phyloP scores from a whole-genome alignment of 1,284 basidiomycete genomes.

The Rhodotorula mucilaginosa region DNA sequence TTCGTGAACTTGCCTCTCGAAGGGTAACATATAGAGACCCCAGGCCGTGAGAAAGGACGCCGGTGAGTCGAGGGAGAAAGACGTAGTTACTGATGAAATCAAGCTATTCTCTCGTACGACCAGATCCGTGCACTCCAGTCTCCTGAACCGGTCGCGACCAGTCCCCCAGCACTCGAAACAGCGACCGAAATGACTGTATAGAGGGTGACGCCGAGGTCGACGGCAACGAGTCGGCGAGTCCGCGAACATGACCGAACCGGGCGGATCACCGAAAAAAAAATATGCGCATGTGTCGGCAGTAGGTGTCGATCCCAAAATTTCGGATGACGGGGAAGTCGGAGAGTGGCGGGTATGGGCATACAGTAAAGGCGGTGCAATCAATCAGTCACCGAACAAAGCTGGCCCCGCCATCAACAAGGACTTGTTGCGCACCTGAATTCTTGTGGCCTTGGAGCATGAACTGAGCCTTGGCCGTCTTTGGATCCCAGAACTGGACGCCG shows the following conservation, averaged over 20 bases:
- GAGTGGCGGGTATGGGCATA: background rate
- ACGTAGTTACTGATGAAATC: background rate
- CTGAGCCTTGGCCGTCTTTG: slow-evolving; percentile 68
- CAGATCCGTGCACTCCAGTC: slow-evolving; percentile 76
- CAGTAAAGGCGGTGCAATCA: too few relatives aligned
- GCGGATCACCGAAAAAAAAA: too few relatives aligned
- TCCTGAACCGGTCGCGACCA: slow-evolving; percentile 80
- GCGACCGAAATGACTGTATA: slow-evolving; percentile 75
- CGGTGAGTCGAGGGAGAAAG: too few relatives aligned
- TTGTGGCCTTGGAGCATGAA: slow-evolving; percentile 86
- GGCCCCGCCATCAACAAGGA: too few relatives aligned
- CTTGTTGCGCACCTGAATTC: slow-evolving; percentile 62
- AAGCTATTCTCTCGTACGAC: slow-evolving; percentile 46
- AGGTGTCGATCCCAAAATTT: background rate
- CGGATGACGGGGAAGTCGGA: background rate
- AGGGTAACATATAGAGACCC: too few relatives aligned
- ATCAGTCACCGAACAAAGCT: too few relatives aligned
- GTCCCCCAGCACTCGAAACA: slow-evolving; percentile 67
- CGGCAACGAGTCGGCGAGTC: background rate
- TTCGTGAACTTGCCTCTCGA: too few relatives aligned
- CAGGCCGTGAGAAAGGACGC: too few relatives aligned
- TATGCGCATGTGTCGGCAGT: too few relatives aligned
- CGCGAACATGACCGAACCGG: too few relatives aligned
- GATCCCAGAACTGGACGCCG: slow-evolving; percentile 85
- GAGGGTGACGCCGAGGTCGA: background rate